Evolutionary conservation across 1,284 basidiomycete genomes (phyloP).

Genomic region (Thecaphora thlaspeos): DNA sequence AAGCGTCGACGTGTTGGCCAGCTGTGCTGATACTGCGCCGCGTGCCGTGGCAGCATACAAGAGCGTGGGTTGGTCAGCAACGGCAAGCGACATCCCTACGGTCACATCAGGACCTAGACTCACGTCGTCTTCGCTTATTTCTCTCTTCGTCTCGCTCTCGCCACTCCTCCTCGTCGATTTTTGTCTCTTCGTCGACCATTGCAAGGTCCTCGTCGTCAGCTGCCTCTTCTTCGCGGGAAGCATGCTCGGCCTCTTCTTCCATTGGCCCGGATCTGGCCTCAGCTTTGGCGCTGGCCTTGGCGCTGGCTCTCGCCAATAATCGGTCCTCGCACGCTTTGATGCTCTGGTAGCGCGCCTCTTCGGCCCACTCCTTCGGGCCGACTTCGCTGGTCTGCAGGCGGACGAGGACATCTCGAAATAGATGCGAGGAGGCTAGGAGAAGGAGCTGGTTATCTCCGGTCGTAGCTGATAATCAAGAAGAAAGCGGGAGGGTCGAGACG

Average conservation of each 20-base stretch:
- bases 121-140: not conserved
- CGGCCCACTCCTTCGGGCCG: constrained; percentile 43
- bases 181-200: constrained; percentile 28
- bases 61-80: too few species aligned
- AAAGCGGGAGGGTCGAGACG: too few species aligned
- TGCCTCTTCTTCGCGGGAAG: not conserved
- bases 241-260: too few species aligned
- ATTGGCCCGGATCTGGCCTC: not conserved
- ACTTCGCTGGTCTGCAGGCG: constrained; percentile 37
- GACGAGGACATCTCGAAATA: constrained; percentile 44
- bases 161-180: constrained; percentile 33
- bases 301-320: constrained; percentile 6
- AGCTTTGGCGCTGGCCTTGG: constrained; percentile 5
- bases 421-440: constrained; percentile 18
- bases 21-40: constrained; percentile 13
- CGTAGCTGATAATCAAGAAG: not conserved
- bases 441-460: constrained; percentile 21
- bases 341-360: constrained; percentile 19
- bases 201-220: constrained; percentile 6
- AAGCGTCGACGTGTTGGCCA: constrained; percentile 17
- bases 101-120: too few species aligned
- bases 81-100: too few species aligned
- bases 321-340: constrained; percentile 23
- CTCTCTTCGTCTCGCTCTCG: constrained; percentile 14
- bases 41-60: too few species aligned